phyloP scores from a whole-genome alignment of 139 green algal species.

The Chloropicon primus region DNA sequence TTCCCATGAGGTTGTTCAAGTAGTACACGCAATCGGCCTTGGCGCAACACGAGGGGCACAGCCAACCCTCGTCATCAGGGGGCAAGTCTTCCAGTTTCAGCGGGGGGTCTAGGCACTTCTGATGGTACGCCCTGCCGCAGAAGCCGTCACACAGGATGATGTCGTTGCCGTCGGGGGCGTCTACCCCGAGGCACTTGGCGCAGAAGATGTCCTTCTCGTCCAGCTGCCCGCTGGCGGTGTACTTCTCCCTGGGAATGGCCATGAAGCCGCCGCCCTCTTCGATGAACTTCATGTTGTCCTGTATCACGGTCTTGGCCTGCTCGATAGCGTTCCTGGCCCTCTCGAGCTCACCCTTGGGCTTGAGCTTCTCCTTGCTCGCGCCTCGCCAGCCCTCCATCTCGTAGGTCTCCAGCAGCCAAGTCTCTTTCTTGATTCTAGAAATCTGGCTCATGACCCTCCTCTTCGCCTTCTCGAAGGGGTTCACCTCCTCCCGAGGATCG shows the following conservation, averaged over 20 bases:
- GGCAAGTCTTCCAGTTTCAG: slow-evolving; percentile 10
- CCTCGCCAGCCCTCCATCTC: background rate
- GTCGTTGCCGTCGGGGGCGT: slow-evolving; percentile 68
- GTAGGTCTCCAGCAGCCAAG: background rate
- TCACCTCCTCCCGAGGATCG: background rate
- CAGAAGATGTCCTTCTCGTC: slow-evolving; percentile 65
- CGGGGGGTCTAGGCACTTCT: slow-evolving; percentile 20
- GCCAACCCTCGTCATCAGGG: slow-evolving; percentile 13
- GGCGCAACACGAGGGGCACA: slow-evolving; percentile 11
- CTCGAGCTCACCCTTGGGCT: slow-evolving; percentile 39
- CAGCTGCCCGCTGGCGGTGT: slow-evolving; percentile 42
- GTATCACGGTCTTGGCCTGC: slow-evolving; percentile 32
- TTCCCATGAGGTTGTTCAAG: slow-evolving; percentile 8
- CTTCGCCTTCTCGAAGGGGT: background rate
- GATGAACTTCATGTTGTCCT: slow-evolving; percentile 37
- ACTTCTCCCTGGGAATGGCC: slow-evolving; percentile 26
- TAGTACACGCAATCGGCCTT: slow-evolving; percentile 12
- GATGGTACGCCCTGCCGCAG: slow-evolving; percentile 38
- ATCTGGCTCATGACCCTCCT: background rate
- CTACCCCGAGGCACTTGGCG: slow-evolving; percentile 38
- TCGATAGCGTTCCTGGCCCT: slow-evolving; percentile 31
- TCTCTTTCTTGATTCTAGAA: background rate
- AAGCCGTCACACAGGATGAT: slow-evolving; percentile 81
- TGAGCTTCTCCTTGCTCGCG: slow-evolving; percentile 41
- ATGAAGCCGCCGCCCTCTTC: slow-evolving; percentile 29